Conservation (phyloP, 2,329 filamentous ascomycete species). For the Pseudocercospora fuligena region DNA sequence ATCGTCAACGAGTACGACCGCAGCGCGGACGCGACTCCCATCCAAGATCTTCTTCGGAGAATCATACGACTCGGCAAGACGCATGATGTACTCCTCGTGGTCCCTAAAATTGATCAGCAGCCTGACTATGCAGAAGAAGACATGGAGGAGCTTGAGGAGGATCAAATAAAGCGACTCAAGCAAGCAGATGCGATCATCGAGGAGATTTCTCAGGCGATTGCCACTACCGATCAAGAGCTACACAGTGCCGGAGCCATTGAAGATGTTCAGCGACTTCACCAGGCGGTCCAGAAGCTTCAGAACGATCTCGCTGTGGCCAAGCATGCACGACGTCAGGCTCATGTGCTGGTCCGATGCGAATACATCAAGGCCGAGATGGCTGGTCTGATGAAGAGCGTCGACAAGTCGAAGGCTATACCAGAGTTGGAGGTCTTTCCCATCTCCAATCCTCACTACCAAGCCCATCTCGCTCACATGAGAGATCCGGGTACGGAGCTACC, state of each 20-base stretch:
- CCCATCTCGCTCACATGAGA: constrained; percentile 15
- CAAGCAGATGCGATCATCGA: background rate
- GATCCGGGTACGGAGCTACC: constrained; percentile 9
- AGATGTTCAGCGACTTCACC: background rate
- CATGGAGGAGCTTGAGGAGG: background rate
- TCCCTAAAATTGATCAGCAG: constrained; percentile 27
- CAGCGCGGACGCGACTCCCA: background rate
- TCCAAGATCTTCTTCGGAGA: background rate
- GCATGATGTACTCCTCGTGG: constrained; percentile 11
- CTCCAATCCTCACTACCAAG: constrained; percentile 29
- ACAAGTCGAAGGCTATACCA: constrained; percentile 19
- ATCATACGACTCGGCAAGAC: constrained; percentile 14
- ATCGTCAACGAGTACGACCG: constrained; percentile 10
- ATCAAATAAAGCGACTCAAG: background rate
- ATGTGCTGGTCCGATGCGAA: constrained; percentile 14
- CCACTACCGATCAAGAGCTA: background rate
- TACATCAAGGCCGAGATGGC: background rate
- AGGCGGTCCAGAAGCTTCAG: background rate
- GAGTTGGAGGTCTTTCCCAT: constrained; percentile 25
- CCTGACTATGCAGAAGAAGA: background rate
- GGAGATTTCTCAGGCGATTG: background rate
- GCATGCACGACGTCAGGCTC: background rate
- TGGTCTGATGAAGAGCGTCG: constrained; percentile 6
- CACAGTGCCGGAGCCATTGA: background rate
- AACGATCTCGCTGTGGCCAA: background rate